Percentiles rank a stretch among this genome's conserved stretches.
phyloP scores from a whole-genome alignment of 768 basidiomycete genomes.

The Strobilomyces echinocephalus region DNA sequence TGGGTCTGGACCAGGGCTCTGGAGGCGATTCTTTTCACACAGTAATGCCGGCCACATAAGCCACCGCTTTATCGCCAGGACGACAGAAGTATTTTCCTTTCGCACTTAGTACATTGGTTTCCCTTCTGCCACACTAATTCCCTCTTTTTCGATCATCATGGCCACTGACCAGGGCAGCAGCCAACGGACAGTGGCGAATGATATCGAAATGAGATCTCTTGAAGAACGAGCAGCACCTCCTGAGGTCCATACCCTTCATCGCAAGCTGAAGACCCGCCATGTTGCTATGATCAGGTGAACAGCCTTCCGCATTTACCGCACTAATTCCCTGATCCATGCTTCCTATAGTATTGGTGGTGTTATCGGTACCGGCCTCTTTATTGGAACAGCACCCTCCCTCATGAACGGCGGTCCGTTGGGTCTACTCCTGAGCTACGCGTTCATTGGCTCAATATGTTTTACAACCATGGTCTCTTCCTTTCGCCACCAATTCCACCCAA shows the following conservation, averaged over 20 bases:
- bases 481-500: neutral
- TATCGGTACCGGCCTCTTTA: conserved; percentile 2
- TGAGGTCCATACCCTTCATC: neutral
- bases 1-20: no score
- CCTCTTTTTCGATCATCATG: neutral
- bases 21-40: no score
- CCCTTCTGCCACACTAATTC: neutral
- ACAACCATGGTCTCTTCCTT: neutral
- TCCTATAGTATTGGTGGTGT: neutral
- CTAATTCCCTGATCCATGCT: neutral
- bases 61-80: neutral
- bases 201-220: neutral
- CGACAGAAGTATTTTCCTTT: neutral
- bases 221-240: conserved; percentile 1
- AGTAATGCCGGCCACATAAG: neutral
- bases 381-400: neutral
- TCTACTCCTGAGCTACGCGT: neutral
- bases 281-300: conserved; percentile 1
- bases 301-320: neutral
- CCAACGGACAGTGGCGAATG: no score
- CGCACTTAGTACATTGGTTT: neutral
- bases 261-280: neutral
- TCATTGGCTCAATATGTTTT: neutral
- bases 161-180: neutral
- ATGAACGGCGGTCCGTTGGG: conserved; percentile 1